Percentiles rank a stretch among this genome's conserved stretches.
Evolutionary conservation across 2,329 filamentous ascomycete species (phyloP).

Genomic region (Microdochium trichocladiopsis): DNA sequence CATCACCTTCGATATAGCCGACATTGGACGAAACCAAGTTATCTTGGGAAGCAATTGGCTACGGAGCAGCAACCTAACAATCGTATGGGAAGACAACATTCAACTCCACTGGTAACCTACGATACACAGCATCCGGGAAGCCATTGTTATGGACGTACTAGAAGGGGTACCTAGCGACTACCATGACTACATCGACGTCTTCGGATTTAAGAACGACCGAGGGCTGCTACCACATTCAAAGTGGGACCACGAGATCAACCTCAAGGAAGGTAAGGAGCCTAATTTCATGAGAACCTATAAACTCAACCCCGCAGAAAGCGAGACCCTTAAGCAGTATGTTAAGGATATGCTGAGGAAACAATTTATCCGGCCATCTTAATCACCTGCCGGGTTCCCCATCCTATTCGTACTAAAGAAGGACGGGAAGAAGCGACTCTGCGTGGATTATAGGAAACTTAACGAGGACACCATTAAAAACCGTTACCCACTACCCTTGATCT

Average conservation of each 20-base stretch:
- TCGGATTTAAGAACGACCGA: not conserved
- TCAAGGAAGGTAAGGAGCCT: slow-evolving; percentile 1
- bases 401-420: slow-evolving; percentile 12
- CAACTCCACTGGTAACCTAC: too few relatives aligned
- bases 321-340: slow-evolving; percentile 1
- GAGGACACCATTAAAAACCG: slow-evolving; percentile 13
- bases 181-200: not conserved
- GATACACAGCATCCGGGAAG: too few relatives aligned
- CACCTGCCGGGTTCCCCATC: not conserved
- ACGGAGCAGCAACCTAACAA: too few relatives aligned
- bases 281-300: slow-evolving; percentile 2
- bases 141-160: not conserved
- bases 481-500: slow-evolving; percentile 13
- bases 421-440: slow-evolving; percentile 9
- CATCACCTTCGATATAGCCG: too few relatives aligned
- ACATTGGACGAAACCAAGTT: too few relatives aligned
- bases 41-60: too few relatives aligned
- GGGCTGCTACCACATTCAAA: not conserved
- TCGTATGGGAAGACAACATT: too few relatives aligned
- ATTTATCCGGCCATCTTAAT: slow-evolving; percentile 2
- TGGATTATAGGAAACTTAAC: slow-evolving; percentile 17
- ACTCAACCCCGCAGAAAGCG: not conserved
- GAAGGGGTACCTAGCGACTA: not conserved
- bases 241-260: slow-evolving; percentile 1
- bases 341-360: not conserved